phyloP scores from a whole-genome alignment of 2,329 filamentous ascomycete species.

The Stemphylium lycopersici region DNA sequence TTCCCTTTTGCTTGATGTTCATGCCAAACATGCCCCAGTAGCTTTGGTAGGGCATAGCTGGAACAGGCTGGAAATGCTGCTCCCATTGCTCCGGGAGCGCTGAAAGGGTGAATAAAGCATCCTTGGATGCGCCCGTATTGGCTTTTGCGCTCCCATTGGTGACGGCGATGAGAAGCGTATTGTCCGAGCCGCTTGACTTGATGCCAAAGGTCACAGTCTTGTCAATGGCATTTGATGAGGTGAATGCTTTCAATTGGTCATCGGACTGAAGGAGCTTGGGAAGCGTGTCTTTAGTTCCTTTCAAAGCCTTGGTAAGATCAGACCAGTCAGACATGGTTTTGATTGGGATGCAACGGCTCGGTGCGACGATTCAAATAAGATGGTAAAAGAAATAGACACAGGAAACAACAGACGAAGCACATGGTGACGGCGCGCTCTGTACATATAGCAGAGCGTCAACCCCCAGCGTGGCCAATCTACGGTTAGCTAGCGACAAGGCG shows the following conservation, averaged over 20 bases:
- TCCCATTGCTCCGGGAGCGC: conserved; percentile 56
- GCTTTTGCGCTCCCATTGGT: conserved; percentile 39
- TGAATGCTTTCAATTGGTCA: conserved; percentile 45
- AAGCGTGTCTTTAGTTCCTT: conserved; percentile 41
- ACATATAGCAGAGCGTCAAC: conserved; percentile 17
- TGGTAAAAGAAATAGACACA: background rate
- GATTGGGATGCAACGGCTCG: background rate
- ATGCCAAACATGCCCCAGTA: conserved; percentile 56
- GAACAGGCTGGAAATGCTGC: conserved; percentile 53
- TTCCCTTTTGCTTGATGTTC: conserved; percentile 59
- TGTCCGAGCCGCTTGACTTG: conserved; percentile 44
- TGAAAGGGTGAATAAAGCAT: conserved; percentile 48
- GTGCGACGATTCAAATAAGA: background rate
- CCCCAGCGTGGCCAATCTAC: conserved; percentile 2
- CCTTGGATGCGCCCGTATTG: conserved; percentile 36
- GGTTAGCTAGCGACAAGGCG: conserved; percentile 25
- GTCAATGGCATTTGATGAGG: conserved; percentile 43
- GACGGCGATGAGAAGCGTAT: conserved; percentile 42
- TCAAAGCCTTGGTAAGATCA: conserved; percentile 41
- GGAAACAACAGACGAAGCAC: background rate
- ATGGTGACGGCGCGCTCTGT: conserved; percentile 7
- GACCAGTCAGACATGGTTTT: conserved; percentile 41
- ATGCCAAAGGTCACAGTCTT: conserved; percentile 43
- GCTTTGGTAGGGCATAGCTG: conserved; percentile 53
- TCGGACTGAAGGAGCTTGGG: conserved; percentile 43